Evolutionary conservation across 2,329 filamentous ascomycete genomes (phyloP), one percentile per base, ranked within the genome.

Genomic region (Claviceps sp.): DNA sequence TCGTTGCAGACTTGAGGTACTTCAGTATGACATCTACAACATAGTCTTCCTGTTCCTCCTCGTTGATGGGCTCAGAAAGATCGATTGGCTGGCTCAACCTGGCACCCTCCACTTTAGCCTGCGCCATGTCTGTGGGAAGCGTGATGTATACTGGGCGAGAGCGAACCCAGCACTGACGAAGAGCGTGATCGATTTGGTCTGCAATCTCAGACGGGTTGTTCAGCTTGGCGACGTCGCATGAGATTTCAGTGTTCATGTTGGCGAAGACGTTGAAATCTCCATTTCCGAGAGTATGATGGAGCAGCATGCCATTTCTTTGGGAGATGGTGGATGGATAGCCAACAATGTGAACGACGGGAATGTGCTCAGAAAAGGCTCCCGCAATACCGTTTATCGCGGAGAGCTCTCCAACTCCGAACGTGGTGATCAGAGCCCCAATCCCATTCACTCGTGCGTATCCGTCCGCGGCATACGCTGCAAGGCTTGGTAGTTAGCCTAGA

Each of bases 91-190:
- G 82, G n/a, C 82, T 76, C 13, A 95, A 74, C 7, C 83, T 73
- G 46, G 78, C 75, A 38, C 86, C 88, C 62, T 91, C 83, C 23
- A 95, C 71, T 67, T 90, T 86, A 64, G 81, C 78, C 58, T 81
- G 71, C 9, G 86, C 81, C 75, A 93, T 85, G 63, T 95, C 87
- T 16, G 85, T 87, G 2, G 89, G 88, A 8, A 95, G 72, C 63
- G 83, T 83, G 59, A 95, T 82, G 67, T 95, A 95, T 48, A 94
- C 86, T 2, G 89, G 89, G 20, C 85, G 78, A 54, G 83, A 87
- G 52, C 78, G 74, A 45, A 87, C 67, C 71, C 79, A 88, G 64
- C 87, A 93, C 67, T 88, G 76, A 36, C 78, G 78, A 29, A 95
- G 75, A 3, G 85, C 80, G 60, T 86, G 76, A 64, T 95, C 89